These are phyloP conservation scores for Alternaria dauci DNA, from an alignment of 2,329 filamentous ascomycete species.

Conservation along the genomic window DNA sequence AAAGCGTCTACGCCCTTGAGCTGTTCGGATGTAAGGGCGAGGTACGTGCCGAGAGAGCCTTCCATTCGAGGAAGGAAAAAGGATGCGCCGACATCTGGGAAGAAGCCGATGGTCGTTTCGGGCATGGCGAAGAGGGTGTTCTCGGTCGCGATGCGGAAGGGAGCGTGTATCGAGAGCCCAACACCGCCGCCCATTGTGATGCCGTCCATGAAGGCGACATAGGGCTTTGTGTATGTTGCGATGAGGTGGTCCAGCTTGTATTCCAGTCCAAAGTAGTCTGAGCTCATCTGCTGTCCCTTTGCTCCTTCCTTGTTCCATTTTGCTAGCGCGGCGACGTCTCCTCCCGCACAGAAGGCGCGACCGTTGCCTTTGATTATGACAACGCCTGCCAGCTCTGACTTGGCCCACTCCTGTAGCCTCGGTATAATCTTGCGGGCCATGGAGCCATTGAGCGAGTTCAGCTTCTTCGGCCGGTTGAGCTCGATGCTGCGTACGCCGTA, in stretches of 20 bases:
- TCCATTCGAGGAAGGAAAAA: constrained; percentile 95
- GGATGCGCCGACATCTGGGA: constrained; percentile 95
- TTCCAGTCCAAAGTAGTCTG: constrained; percentile 91
- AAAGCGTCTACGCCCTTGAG: constrained; percentile 85
- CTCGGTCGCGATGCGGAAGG: constrained; percentile 95
- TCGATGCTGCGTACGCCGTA: constrained; percentile 92
- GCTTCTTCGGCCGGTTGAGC: constrained; percentile 90
- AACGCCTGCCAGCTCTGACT: constrained; percentile 92
- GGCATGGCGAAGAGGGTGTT: constrained; percentile 97
- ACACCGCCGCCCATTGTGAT: constrained; percentile 99
- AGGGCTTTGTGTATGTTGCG: constrained; percentile 91
- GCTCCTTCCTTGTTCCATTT: constrained; percentile 71
- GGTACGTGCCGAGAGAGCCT: constrained; percentile 86
- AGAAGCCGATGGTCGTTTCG: constrained; percentile 97
- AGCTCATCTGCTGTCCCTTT: constrained; percentile 76
- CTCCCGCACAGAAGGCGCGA: constrained; percentile 88
- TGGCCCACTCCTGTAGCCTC: constrained; percentile 89
- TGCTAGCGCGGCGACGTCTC: constrained; percentile 85
- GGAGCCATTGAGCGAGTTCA: constrained; percentile 90
- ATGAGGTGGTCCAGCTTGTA: constrained; percentile 97
- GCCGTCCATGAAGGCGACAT: constrained; percentile 95
- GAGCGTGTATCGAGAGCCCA: constrained; percentile 91
- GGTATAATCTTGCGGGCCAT: constrained; percentile 97
- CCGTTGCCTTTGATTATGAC: constrained; percentile 92
- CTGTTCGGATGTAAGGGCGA: constrained; percentile 87